Percentiles rank a stretch among this genome's conserved stretches.
These are phyloP conservation scores for Trametes hirsuta DNA, from an alignment of 1,284 basidiomycete genomes.

Conservation along the genomic window DNA sequence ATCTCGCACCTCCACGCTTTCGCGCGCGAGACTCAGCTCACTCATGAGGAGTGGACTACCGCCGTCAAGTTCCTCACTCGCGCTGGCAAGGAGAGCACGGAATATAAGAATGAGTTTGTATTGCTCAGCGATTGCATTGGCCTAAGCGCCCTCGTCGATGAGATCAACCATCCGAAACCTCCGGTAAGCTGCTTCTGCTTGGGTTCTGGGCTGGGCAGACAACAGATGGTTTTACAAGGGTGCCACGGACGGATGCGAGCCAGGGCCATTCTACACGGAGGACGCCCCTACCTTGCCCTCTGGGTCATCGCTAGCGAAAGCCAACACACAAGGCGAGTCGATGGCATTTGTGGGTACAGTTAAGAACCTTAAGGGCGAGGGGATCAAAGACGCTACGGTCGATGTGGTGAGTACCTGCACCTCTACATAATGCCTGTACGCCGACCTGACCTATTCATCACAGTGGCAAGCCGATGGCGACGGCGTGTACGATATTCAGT, in stretches of 20 bases:
- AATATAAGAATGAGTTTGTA: constrained; percentile 46
- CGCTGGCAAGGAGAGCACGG: constrained; percentile 42
- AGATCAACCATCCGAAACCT: constrained; percentile 43
- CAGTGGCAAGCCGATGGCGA: constrained; percentile 49
- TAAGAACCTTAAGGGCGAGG: constrained; percentile 40
- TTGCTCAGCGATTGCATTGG: constrained; percentile 46
- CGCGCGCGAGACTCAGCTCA: constrained; percentile 42
- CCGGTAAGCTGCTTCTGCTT: constrained; percentile 23
- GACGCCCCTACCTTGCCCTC: constrained; percentile 41
- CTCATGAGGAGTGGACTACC: constrained; percentile 42
- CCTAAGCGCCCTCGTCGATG: constrained; percentile 44
- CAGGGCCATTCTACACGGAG: constrained; percentile 44
- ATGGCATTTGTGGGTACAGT: constrained; percentile 42
- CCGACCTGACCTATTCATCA: neutral
- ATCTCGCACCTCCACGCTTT: constrained; percentile 44
- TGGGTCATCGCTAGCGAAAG: constrained; percentile 39
- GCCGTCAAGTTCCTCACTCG: constrained; percentile 41
- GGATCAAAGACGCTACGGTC: constrained; percentile 38
- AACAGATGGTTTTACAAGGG: constrained; percentile 24
- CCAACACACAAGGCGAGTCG: constrained; percentile 38
- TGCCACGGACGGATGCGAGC: constrained; percentile 43
- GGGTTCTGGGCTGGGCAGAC: neutral
- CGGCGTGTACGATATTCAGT: constrained; percentile 46
- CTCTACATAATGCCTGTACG: neutral
- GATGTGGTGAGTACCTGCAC: constrained; percentile 36